Percentiles rank a stretch among this genome's conserved stretches.
phyloP scores from a whole-genome alignment of 2,329 filamentous ascomycete species.

The Fusarium napiforme region DNA sequence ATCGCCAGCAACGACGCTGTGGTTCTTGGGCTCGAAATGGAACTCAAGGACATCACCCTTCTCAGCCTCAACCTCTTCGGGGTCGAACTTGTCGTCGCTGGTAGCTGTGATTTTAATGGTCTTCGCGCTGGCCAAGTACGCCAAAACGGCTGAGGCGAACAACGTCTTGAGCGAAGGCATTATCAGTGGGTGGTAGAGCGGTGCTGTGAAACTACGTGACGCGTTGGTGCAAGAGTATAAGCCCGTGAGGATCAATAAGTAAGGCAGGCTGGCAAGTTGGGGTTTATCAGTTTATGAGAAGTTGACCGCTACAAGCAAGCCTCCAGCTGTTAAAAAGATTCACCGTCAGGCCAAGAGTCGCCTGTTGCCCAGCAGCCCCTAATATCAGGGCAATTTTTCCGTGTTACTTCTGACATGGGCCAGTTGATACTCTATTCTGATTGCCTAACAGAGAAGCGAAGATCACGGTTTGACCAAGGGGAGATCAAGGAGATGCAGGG shows the following conservation, averaged over 20 bases:
- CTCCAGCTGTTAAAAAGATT: constrained; percentile 2
- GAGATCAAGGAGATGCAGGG: constrained; percentile 1
- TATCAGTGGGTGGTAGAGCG: not conserved
- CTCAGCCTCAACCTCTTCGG: constrained; percentile 47
- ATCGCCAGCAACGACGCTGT: constrained; percentile 52
- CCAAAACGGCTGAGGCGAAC: constrained; percentile 41
- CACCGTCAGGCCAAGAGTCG: constrained; percentile 4
- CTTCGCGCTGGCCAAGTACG: constrained; percentile 44
- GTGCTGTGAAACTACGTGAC: not conserved
- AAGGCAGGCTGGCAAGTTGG: not conserved
- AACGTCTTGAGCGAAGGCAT: constrained; percentile 48
- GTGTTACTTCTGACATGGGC: constrained; percentile 13
- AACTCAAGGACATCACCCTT: constrained; percentile 52
- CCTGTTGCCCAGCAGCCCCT: constrained; percentile 33
- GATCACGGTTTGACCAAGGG: not conserved
- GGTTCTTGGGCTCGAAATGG: constrained; percentile 51
- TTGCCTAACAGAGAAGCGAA: constrained; percentile 21
- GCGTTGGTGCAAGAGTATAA: not conserved
- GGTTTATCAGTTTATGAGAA: not conserved
- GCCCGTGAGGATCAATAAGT: not conserved
- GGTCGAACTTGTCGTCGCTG: constrained; percentile 49
- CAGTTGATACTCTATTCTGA: constrained; percentile 8
- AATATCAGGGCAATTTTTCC: constrained; percentile 13
- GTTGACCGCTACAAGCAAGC: not conserved
- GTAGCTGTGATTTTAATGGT: constrained; percentile 51